Conservation (phyloP, 1,139 yeast species). For the Pichia sp. region DNA sequence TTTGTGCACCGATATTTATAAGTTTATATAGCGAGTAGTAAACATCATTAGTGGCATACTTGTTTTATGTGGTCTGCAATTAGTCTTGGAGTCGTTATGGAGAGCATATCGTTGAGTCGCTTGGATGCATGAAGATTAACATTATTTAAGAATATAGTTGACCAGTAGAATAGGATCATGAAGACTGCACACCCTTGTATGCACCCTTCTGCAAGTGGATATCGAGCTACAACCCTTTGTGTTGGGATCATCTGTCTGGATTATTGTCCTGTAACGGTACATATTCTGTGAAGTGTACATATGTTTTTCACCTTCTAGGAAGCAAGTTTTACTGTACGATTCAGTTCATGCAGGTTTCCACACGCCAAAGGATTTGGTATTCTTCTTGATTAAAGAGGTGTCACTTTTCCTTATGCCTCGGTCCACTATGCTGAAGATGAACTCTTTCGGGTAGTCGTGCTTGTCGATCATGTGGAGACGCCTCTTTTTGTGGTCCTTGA, state of each 20-base stretch:
- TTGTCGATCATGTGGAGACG: conserved; percentile 44
- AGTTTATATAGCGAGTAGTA: not conserved
- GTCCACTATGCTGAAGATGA: conserved; percentile 39
- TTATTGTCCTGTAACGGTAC: not conserved
- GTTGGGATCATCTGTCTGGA: no score
- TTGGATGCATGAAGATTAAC: not conserved
- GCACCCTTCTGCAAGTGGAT: no score
- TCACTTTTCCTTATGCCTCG: conserved; percentile 29
- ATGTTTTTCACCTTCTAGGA: no score
- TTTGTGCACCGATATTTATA: not conserved
- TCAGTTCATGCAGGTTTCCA: conserved; percentile 19
- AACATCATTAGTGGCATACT: not conserved
- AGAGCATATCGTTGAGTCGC: no score
- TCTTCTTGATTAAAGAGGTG: conserved; percentile 25
- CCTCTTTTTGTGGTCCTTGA: conserved; percentile 38
- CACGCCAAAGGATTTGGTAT: conserved; percentile 15
- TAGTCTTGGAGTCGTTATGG: not conserved
- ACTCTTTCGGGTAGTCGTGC: conserved; percentile 48
- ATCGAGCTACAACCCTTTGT: no score
- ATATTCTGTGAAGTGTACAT: not conserved
- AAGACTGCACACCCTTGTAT: no score
- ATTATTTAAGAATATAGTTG: no score
- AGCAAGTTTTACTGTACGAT: no score
- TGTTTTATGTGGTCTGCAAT: no score
- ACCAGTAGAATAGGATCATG: no score